Conservation (phyloP, 1,284 basidiomycete species). For the Fomitopsis betulina region DNA sequence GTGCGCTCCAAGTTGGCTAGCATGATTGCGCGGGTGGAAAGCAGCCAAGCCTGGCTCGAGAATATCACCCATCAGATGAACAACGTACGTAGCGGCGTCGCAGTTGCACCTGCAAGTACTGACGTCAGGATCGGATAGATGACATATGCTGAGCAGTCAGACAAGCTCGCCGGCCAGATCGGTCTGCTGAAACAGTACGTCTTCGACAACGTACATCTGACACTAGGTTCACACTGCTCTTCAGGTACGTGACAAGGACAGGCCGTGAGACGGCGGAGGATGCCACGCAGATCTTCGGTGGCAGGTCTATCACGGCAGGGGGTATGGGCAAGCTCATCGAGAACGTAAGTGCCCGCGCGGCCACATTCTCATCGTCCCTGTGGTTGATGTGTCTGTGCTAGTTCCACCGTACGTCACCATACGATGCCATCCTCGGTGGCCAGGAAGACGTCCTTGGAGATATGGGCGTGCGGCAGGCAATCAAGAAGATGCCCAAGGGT, state of each 20-base stretch:
- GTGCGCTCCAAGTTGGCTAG: conserved; percentile 83
- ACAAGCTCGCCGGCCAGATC: conserved; percentile 70
- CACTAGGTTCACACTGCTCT: conserved; percentile 2
- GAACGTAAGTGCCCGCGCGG: conserved; percentile 37
- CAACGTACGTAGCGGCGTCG: conserved; percentile 48
- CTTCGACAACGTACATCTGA: background rate
- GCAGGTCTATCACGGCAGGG: conserved; percentile 44
- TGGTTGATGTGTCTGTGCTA: conserved; percentile 16
- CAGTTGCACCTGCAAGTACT: background rate
- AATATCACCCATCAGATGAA: conserved; percentile 90
- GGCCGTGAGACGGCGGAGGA: conserved; percentile 72
- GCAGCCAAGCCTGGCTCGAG: conserved; percentile 89
- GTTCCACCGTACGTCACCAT: conserved; percentile 52
- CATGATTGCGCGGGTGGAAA: conserved; percentile 90
- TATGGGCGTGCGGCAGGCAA: conserved; percentile 59
- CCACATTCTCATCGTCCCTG: background rate
- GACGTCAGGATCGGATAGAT: conserved; percentile 39
- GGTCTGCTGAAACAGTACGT: conserved; percentile 67
- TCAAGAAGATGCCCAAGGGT: conserved; percentile 55
- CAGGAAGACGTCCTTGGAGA: conserved; percentile 52
- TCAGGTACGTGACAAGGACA: conserved; percentile 60
- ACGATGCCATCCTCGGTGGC: conserved; percentile 50
- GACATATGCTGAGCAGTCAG: conserved; percentile 78
- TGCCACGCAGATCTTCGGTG: conserved; percentile 51
- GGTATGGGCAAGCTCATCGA: conserved; percentile 56